These are phyloP conservation scores for Maudiozyma serrabonitensis DNA, from an alignment of 805 yeast genomes.

Conservation along the genomic window DNA sequence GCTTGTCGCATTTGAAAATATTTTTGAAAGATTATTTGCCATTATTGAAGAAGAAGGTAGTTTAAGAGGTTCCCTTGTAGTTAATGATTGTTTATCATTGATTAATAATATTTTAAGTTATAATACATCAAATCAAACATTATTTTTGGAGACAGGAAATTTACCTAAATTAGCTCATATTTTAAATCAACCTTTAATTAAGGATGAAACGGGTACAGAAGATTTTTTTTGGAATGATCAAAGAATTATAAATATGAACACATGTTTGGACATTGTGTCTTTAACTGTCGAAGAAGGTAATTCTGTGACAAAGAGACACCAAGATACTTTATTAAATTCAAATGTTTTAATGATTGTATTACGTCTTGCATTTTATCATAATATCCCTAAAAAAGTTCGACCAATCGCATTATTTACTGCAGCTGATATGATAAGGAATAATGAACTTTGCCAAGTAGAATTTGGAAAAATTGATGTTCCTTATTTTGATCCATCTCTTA, in stretches of 20 bases:
- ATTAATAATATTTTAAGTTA: constrained; percentile 63
- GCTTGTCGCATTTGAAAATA: constrained; percentile 87
- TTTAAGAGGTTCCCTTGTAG: constrained; percentile 77
- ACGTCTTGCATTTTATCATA: constrained; percentile 57
- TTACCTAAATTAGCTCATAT: constrained; percentile 53
- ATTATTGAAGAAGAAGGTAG: constrained; percentile 85
- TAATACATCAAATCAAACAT: constrained; percentile 83
- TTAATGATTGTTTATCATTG: constrained; percentile 78
- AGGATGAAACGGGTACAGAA: constrained; percentile 22
- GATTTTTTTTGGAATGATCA: constrained; percentile 69
- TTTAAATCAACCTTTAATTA: constrained; percentile 46
- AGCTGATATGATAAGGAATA: constrained; percentile 65
- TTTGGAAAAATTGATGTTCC: constrained; percentile 87
- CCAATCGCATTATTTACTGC: constrained; percentile 61
- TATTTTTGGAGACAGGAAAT: constrained; percentile 79
- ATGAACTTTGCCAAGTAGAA: constrained; percentile 55
- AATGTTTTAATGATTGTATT: constrained; percentile 59
- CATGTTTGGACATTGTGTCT: constrained; percentile 62
- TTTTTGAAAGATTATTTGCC: constrained; percentile 72
- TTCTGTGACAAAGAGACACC: constrained; percentile 52
- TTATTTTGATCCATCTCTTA: constrained; percentile 63
- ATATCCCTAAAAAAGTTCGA: constrained; percentile 57
- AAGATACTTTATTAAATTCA: constrained; percentile 46
- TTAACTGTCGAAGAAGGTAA: constrained; percentile 67
- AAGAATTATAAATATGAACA: constrained; percentile 52